Base-by-base conservation (phyloP, 768 basidiomycete genomes). In the Suillus paluster region DNA sequence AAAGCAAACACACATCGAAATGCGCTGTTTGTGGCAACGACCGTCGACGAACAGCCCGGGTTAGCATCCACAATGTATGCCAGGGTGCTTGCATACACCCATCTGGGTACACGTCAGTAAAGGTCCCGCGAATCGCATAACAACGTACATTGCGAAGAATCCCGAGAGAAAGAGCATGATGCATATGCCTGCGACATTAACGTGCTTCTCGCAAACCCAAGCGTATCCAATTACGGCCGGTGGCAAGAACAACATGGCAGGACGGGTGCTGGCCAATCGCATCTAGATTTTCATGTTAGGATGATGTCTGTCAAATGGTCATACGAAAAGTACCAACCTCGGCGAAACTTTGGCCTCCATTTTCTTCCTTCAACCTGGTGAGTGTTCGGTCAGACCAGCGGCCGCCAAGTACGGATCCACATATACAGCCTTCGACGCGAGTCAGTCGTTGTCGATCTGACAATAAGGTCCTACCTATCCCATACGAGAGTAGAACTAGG, bases 41-140 rank as follows among this genome's bases (percentile, higher is more conserved):
- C 90, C 0, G 85, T 84, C 0, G 90, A 88, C 0, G 90, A 90
- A 21, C 90, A 83, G 4, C 93, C 93, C 8, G 80, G 79, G 69
- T 94, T 95, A 5, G 91, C 85, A 68, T 95, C 92, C 12, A 94
- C 91, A 39, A 94, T 83, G 69, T 92, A 94, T 0, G 92, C 89
- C 17, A 95, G 78, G 1, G 88, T 87, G 52, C 84, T 85, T 5
- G 86, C 77, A 69, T 89, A 89, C 41, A 85, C 82, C 69, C 78
- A 77, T 64, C 81, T 84, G 61, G 1, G 36, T 19, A 61, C 5
- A 14, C 17, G 30, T 17, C 54, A 27, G 12, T 17, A 2, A 21
- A 48, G n/a, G 14, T 10, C 33, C 23, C 14, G 21, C 25, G 25
- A 15, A 33, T 19, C 27, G 14, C 15, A 45, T 15, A 19, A 3